These are phyloP conservation scores for Zygoascus bituminiphila DNA, from an alignment of 805 yeast species.

Conservation along the genomic window DNA sequence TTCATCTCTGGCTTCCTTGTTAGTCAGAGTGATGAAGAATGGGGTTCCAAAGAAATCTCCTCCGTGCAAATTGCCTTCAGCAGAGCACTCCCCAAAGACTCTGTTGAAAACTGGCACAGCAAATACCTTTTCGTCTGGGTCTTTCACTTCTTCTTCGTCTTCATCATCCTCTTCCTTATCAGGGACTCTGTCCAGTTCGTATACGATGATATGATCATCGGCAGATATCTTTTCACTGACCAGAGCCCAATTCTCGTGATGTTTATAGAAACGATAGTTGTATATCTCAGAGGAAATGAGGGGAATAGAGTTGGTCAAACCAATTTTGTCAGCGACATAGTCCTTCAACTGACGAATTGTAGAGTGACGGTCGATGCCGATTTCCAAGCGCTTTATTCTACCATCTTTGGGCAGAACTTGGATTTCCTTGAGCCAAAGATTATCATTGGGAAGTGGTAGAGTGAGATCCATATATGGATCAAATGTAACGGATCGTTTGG, in stretches of 20 bases:
- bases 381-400: slow-evolving; percentile 42
- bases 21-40: slow-evolving; percentile 51
- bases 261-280: slow-evolving; percentile 57
- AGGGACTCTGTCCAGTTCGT: slow-evolving; percentile 35
- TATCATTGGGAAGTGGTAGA: slow-evolving; percentile 72
- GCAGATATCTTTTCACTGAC: slow-evolving; percentile 54
- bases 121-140: slow-evolving; percentile 10
- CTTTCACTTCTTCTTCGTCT: not conserved
- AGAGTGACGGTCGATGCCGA: slow-evolving; percentile 61
- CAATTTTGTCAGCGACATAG: slow-evolving; percentile 45
- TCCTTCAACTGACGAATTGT: slow-evolving; percentile 54
- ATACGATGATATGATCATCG: slow-evolving; percentile 58
- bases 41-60: slow-evolving; percentile 60
- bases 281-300: slow-evolving; percentile 55
- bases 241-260: slow-evolving; percentile 55
- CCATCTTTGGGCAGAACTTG: slow-evolving; percentile 29
- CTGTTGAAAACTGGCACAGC: slow-evolving; percentile 20
- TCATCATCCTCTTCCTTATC: not conserved
- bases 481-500: slow-evolving; percentile 73
- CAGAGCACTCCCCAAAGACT: slow-evolving; percentile 1
- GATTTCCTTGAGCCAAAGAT: slow-evolving; percentile 62
- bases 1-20: slow-evolving; percentile 46
- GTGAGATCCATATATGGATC: slow-evolving; percentile 92
- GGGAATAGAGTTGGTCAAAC: slow-evolving; percentile 21
- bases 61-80: slow-evolving; percentile 1